phyloP scores from a whole-genome alignment of 306 rosid species.

The Cicer yamashitae region DNA sequence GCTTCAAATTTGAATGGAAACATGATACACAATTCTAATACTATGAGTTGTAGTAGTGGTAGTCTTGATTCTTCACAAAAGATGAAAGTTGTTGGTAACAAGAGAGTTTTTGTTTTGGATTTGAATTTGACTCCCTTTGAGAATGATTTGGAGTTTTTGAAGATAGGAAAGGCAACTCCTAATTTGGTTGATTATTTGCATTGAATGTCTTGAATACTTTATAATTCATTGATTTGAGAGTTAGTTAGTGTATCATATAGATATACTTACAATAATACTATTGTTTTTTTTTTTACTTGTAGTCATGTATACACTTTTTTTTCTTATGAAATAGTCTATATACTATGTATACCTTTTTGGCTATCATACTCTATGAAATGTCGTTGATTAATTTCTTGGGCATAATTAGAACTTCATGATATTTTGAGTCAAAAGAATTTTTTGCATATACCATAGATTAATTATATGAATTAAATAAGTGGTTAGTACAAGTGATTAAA shows the following conservation, averaged over 20 bases:
- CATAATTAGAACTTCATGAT: slow-evolving; percentile 27
- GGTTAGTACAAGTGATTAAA: no score
- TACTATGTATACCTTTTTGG: slow-evolving; percentile 17
- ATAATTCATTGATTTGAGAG: neutral
- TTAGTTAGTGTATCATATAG: slow-evolving; percentile 40
- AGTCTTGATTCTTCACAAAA: slow-evolving; percentile 44
- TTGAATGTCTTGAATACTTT: slow-evolving; percentile 31
- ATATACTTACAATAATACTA: neutral
- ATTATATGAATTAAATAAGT: no score
- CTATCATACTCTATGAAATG: slow-evolving; percentile 29
- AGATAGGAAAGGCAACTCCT: slow-evolving; percentile 58
- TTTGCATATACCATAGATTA: neutral
- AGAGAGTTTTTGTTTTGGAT: slow-evolving; percentile 68
- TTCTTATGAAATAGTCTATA: neutral
- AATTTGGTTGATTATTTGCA: slow-evolving; percentile 61
- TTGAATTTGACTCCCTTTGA: slow-evolving; percentile 92
- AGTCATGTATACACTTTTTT: neutral
- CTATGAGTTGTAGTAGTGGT: slow-evolving; percentile 34
- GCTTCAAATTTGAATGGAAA: slow-evolving; percentile 46
- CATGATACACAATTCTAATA: slow-evolving; percentile 8
- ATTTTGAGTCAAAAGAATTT: neutral
- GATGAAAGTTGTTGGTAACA: slow-evolving; percentile 45
- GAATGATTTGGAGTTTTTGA: slow-evolving; percentile 75
- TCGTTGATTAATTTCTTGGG: slow-evolving; percentile 46
- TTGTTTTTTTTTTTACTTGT: neutral